Conservation (phyloP, 495 filamentous ascomycete species). For the Xylaria cubensis region DNA sequence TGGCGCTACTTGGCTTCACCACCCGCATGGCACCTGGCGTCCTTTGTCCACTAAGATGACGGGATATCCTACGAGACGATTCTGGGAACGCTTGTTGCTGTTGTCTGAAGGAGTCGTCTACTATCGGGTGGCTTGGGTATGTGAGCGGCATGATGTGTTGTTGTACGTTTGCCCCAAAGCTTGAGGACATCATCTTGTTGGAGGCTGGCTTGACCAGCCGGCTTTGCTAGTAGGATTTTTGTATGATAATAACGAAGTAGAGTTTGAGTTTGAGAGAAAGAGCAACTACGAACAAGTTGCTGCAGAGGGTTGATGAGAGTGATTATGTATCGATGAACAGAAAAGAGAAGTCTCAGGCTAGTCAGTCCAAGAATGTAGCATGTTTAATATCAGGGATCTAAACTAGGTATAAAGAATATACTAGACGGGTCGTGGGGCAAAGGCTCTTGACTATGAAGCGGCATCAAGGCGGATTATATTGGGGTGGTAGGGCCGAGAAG, state of each 20-base stretch:
- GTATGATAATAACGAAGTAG: not conserved
- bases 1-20: slow-evolving; percentile 71
- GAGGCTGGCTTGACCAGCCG: not conserved
- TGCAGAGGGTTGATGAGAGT: not conserved
- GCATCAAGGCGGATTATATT: slow-evolving; percentile 46
- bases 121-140: slow-evolving; percentile 43
- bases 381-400: slow-evolving; percentile 25
- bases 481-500: slow-evolving; percentile 47
- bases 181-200: slow-evolving; percentile 40
- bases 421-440: slow-evolving; percentile 41
- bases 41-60: slow-evolving; percentile 46
- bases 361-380: slow-evolving; percentile 27
- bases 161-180: slow-evolving; percentile 32
- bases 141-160: slow-evolving; percentile 32
- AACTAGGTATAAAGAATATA: slow-evolving; percentile 40
- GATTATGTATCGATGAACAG: slow-evolving; percentile 11
- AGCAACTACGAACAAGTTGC: not conserved
- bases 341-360: slow-evolving; percentile 22
- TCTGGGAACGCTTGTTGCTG: slow-evolving; percentile 42
- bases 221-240: not conserved
- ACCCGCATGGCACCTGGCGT: slow-evolving; percentile 58
- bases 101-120: slow-evolving; percentile 49
- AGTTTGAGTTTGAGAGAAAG: not conserved
- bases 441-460: slow-evolving; percentile 36
- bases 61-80: slow-evolving; percentile 46